Conservation (phyloP, 2,329 filamentous ascomycete species). For the Trichophyton schoenleinii region DNA sequence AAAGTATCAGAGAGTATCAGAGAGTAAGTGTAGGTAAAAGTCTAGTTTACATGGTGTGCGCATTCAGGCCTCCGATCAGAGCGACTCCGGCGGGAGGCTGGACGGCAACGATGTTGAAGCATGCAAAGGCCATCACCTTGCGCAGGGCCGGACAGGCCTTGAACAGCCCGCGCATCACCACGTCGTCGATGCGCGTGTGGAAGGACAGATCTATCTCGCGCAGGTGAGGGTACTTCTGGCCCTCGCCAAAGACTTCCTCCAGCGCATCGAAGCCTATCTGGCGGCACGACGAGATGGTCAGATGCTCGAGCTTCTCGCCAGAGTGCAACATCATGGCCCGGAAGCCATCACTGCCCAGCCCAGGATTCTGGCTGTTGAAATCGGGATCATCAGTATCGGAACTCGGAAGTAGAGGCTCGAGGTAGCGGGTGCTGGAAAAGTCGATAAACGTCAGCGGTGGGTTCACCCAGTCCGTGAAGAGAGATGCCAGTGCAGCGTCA, state of each 20-base stretch:
- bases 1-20: too few relatives aligned
- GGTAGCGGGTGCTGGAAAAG: constrained; percentile 61
- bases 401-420: constrained; percentile 60
- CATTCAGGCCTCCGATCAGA: constrained; percentile 47
- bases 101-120: constrained; percentile 47
- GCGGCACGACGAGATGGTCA: constrained; percentile 75
- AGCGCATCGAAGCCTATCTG: constrained; percentile 65
- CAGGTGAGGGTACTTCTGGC: constrained; percentile 40
- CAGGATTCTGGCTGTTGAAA: constrained; percentile 30
- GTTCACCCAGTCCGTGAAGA: constrained; percentile 68
- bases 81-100: constrained; percentile 46
- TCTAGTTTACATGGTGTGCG: constrained; percentile 24
- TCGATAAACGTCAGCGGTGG: constrained; percentile 58
- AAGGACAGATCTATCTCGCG: constrained; percentile 66
- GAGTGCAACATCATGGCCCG: constrained; percentile 75
- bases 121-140: constrained; percentile 50
- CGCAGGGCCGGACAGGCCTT: constrained; percentile 35
- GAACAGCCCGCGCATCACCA: constrained; percentile 34
- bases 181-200: constrained; percentile 34
- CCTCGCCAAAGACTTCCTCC: constrained; percentile 55
- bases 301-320: constrained; percentile 47
- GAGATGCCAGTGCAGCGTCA: constrained; percentile 56
- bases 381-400: constrained; percentile 16
- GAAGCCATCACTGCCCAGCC: constrained; percentile 65
- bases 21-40: not conserved